phyloP scores from a whole-genome alignment of 2,329 filamentous ascomycete genomes.

The Didymella keratinophila region DNA sequence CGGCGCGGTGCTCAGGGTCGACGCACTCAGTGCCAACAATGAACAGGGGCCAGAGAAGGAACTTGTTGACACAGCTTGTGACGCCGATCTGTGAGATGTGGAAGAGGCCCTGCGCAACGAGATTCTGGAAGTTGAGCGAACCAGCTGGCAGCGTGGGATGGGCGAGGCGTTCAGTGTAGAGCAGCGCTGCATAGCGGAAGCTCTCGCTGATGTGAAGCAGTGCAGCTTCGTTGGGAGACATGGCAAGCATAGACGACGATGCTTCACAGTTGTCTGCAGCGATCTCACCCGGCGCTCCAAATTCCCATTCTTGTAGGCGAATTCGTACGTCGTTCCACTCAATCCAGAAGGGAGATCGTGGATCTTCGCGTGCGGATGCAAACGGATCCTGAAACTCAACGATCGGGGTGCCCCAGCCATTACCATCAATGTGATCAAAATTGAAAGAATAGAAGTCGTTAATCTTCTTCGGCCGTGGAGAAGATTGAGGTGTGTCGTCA shows the following conservation, averaged over 20 bases:
- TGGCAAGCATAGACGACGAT: conserved; percentile 33
- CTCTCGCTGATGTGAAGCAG: conserved; percentile 85
- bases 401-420: conserved; percentile 69
- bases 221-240: conserved; percentile 69
- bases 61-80: conserved; percentile 79
- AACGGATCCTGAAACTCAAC: conserved; percentile 53
- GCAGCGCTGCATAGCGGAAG: conserved; percentile 86
- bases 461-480: conserved; percentile 44
- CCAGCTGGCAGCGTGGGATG: conserved; percentile 76
- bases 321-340: conserved; percentile 85
- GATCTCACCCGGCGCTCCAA: conserved; percentile 53
- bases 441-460: conserved; percentile 63
- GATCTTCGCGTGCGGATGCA: conserved; percentile 61
- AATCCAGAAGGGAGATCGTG: conserved; percentile 72
- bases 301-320: conserved; percentile 82
- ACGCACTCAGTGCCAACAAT: conserved; percentile 90
- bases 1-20: conserved; percentile 77
- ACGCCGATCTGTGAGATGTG: conserved; percentile 82
- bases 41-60: conserved; percentile 92
- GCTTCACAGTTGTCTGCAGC: conserved; percentile 37
- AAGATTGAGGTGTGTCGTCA: conserved; percentile 45
- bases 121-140: conserved; percentile 80
- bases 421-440: conserved; percentile 70
- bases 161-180: conserved; percentile 89
- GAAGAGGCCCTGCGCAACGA: conserved; percentile 82